Percentiles rank a stretch among this genome's conserved stretches.
Evolutionary conservation across 148 eudicot genomes (phyloP).

Genomic region (Talinum fruticosum): DNA sequence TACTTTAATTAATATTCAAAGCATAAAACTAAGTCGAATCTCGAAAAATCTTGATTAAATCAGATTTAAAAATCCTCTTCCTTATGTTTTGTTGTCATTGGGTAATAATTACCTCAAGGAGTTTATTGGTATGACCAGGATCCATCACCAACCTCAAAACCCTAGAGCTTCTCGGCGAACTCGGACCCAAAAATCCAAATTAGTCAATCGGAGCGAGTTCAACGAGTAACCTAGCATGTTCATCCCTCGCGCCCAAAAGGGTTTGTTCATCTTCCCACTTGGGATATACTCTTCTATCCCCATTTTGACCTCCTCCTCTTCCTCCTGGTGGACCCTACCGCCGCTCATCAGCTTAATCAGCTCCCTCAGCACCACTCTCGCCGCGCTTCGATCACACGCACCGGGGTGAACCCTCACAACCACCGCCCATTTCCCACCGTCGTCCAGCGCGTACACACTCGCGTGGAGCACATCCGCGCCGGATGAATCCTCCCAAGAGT

Average conservation of each 20-base stretch:
- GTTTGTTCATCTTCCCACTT: slow-evolving; percentile 48
- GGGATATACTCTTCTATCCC: slow-evolving; percentile 74
- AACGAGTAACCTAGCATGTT: slow-evolving; percentile 80
- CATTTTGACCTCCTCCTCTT: slow-evolving; percentile 31
- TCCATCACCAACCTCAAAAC: too few species aligned
- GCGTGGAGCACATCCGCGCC: slow-evolving; percentile 43
- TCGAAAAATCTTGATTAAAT: too few species aligned
- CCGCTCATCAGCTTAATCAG: slow-evolving; percentile 35
- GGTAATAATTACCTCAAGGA: too few species aligned
- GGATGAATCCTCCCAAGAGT: slow-evolving; percentile 40
- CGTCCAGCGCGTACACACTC: slow-evolving; percentile 36
- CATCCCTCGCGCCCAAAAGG: slow-evolving; percentile 79
- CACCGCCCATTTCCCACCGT: slow-evolving; percentile 37
- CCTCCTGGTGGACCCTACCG: slow-evolving; percentile 5
- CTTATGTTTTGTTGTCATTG: too few species aligned
- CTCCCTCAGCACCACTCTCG: slow-evolving; percentile 52
- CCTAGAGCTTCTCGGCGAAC: too few species aligned
- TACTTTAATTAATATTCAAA: neutral
- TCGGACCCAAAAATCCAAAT: slow-evolving; percentile 44
- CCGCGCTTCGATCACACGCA: slow-evolving; percentile 65
- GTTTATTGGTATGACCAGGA: too few species aligned
- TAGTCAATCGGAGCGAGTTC: slow-evolving; percentile 58
- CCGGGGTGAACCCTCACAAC: slow-evolving; percentile 62
- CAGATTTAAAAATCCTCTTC: too few species aligned
- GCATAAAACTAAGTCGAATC: neutral